Evolutionary conservation across 2,329 filamentous ascomycete species (phyloP).

Genomic region (Teratosphaeria destructans): DNA sequence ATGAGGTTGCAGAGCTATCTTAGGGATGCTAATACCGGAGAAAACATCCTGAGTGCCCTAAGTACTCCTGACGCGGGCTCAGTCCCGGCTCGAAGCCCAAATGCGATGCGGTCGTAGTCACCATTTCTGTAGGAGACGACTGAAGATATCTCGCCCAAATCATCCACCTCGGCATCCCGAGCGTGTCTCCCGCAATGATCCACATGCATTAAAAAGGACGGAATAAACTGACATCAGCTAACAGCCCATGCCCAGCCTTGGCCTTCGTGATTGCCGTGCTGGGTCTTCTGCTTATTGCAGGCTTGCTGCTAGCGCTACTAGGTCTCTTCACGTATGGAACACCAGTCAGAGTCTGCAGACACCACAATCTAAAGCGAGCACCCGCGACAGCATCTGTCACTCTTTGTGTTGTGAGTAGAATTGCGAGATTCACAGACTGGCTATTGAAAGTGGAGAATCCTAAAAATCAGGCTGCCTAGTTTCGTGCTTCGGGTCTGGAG

Average conservation of each 20-base stretch:
- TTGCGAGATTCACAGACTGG: neutral
- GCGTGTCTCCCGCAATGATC: too few relatives aligned
- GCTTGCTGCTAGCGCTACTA: neutral
- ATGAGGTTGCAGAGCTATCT: neutral
- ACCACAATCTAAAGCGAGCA: neutral
- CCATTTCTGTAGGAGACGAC: too few relatives aligned
- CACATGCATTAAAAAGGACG: too few relatives aligned
- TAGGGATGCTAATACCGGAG: neutral
- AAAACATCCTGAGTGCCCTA: neutral
- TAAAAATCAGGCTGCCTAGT: too few relatives aligned
- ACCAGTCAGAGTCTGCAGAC: neutral
- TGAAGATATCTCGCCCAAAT: too few relatives aligned
- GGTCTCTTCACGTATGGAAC: neutral
- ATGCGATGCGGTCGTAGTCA: too few relatives aligned
- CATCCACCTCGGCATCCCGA: too few relatives aligned
- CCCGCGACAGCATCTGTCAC: neutral
- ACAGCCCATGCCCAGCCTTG: too few relatives aligned
- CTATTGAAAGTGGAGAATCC: neutral
- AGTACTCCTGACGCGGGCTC: too few relatives aligned
- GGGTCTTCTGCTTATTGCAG: neutral
- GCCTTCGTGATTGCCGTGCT: neutral
- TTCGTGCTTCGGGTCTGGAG: too few relatives aligned
- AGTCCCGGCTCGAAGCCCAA: too few relatives aligned
- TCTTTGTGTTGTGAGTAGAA: neutral
- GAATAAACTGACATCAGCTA: too few relatives aligned